Conservation (phyloP, 441 rosid genomes). For the Erodium trifolium region DNA sequence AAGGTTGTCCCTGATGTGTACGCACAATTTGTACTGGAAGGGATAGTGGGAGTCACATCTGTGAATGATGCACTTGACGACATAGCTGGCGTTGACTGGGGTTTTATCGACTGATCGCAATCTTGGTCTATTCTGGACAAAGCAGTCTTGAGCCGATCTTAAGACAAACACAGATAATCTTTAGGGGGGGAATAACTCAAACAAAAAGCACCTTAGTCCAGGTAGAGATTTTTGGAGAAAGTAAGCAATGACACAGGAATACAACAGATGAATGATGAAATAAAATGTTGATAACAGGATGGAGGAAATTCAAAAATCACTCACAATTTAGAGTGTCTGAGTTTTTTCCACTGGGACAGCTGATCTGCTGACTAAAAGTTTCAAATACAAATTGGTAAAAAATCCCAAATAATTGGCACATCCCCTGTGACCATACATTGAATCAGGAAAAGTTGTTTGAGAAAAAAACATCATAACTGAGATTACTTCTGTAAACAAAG, state of each 20-base stretch:
- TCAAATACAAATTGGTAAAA: slow-evolving; percentile 72
- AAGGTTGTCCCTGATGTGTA: slow-evolving; percentile 41
- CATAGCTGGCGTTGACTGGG: slow-evolving; percentile 46
- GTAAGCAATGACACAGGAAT: slow-evolving; percentile 11
- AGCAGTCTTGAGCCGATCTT: slow-evolving; percentile 79
- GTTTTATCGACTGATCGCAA: slow-evolving; percentile 88
- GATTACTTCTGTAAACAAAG: slow-evolving; percentile 17
- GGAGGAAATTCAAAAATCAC: slow-evolving; percentile 24
- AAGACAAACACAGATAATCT: slow-evolving; percentile 19
- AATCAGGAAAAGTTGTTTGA: slow-evolving; percentile 47
- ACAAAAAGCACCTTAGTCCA: slow-evolving; percentile 9
- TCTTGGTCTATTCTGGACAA: slow-evolving; percentile 80
- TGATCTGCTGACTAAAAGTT: slow-evolving; percentile 62
- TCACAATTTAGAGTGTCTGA: slow-evolving; percentile 59
- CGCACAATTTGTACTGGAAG: slow-evolving; percentile 40
- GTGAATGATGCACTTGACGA: slow-evolving; percentile 34
- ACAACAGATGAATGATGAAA: slow-evolving; percentile 12
- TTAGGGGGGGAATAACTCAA: slow-evolving; percentile 7
- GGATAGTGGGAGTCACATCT: slow-evolving; percentile 60
- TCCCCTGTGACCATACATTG: slow-evolving; percentile 73
- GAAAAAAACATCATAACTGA: slow-evolving; percentile 20
- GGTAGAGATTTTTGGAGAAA: slow-evolving; percentile 4
- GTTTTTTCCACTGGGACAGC: slow-evolving; percentile 51
- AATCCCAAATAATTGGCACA: slow-evolving; percentile 86
- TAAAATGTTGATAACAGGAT: slow-evolving; percentile 10